Evolutionary conservation across 2,329 filamentous ascomycete genomes (phyloP).

Genomic region (Teratosphaeria nubilosa): DNA sequence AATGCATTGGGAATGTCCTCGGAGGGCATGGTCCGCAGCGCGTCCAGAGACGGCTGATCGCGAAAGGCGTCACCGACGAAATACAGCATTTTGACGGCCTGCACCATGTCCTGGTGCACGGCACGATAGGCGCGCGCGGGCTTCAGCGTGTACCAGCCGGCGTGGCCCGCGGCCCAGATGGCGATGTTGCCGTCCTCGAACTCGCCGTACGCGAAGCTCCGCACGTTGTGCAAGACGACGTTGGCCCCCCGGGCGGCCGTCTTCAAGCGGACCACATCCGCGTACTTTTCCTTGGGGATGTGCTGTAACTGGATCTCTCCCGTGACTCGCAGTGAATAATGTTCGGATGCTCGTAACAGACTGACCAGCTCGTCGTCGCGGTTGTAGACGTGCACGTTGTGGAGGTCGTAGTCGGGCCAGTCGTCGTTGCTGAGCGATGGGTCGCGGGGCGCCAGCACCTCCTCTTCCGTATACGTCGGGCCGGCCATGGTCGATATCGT

Average conservation of each 20-base stretch:
- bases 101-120: conserved; percentile 50
- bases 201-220: conserved; percentile 38
- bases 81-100: conserved; percentile 56
- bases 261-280: not conserved
- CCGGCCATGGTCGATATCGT: conserved; percentile 23
- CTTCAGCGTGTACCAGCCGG: conserved; percentile 59
- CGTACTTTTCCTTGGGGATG: conserved; percentile 1
- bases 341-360: conserved; percentile 49
- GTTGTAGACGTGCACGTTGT: conserved; percentile 45
- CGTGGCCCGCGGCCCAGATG: conserved; percentile 56
- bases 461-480: conserved; percentile 18
- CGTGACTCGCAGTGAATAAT: conserved; percentile 52
- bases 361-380: conserved; percentile 32
- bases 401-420: conserved; percentile 54
- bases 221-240: conserved; percentile 43
- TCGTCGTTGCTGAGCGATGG: conserved; percentile 34
- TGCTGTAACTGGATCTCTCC: conserved; percentile 44
- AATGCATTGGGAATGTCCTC: too few species aligned
- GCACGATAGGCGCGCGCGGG: conserved; percentile 48
- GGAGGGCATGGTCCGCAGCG: too few species aligned
- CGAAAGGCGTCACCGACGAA: conserved; percentile 49
- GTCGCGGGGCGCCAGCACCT: conserved; percentile 33
- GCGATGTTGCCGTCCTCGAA: conserved; percentile 47
- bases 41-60: not conserved
- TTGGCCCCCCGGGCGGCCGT: conserved; percentile 21